Base-by-base conservation (phyloP, 1,284 basidiomycete species). In the Anthracocystis walkeri region DNA sequence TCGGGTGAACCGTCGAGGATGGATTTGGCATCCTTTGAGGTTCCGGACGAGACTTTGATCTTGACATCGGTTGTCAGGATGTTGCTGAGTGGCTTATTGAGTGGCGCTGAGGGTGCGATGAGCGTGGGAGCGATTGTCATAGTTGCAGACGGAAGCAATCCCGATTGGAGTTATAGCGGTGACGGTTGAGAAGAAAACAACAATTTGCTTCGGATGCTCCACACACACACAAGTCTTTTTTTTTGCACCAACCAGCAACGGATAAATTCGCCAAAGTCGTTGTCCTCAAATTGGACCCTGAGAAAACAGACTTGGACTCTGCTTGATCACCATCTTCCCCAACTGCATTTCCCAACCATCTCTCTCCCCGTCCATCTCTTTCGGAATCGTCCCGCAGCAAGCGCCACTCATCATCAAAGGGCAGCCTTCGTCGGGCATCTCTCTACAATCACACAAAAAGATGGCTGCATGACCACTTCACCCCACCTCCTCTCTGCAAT, bases 41-140 rank as follows among this genome's bases (percentile, higher is more conserved):
- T 23, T 10, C 76, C 76, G 14, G 72, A 75, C 14, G 72, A 75
- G 7, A 67, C 72, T 49, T 75, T 76, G 41, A 76, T 65, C 16
- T 69, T 68, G 35, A 69, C 63, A 3, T 63, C 69, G 18, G 12
- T 23, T 0, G 61, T n/a, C 46, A 76, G 74, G 23, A 73, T n/a
- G 40, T 76, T 76, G 62, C 45, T 18, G 3, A 72, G 58, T 8
- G 11, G 21, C n/a, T 31, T 14, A 7, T 41, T 59, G 18, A 48
- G 16, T 10, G 56, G 57, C 1, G 53, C 51, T 2, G 54, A 12
- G 7, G 61, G 53, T 4, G 67, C 23, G 14, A 16, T 68, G 21
- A 65, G 63, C 2, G 63, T 62, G 6, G 68, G 68, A 16, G 63
- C 68, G 23, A 51, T 46, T 38, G 58, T 71, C 68, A 71, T 71